Evolutionary conservation across 768 basidiomycete species (phyloP), one percentile per base, ranked within the genome.

Genomic region (Tulasnella sp.): DNA sequence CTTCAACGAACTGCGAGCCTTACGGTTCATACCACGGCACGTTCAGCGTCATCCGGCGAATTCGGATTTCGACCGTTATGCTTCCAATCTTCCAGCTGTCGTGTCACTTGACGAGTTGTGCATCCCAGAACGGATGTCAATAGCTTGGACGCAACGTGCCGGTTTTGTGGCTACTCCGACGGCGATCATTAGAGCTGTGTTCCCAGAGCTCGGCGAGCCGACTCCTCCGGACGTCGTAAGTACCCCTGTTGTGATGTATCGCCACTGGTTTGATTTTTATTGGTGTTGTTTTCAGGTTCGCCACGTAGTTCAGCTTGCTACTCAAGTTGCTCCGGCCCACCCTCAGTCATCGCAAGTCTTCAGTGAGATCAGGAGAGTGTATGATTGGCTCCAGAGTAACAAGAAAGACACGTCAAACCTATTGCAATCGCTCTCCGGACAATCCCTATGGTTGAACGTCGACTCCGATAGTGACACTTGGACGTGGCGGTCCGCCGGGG

Each of bases 121-220:
- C 14, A 22, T 22, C 17, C 26, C 9, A 5, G 66, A 40, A n/a
- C n/a, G 39, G 9, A 36, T 22, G 22, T 5, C 36, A 1, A 36
- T 67, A 2, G 66, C n/a, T 17, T 67, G 66, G 66, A 67, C 66
- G 17, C 66, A 67, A 22, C 66, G 66, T 40, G 66, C 66, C 26
- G 17, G 37, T 11, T 67, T 67, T 22, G 34, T 11, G 9, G n/a
- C 66, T 7, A 6, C 36, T 37, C 66, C 66, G 3, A 26, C 66
- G 26, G 19, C 37, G 14, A 22, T 35, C 66, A 9, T 67, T 22
- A 40, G 11, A 4, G 41, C 37, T 1, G 19, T 67, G 5, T 39
- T 37, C 17, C 66, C 66, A 7, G 11, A 3, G 8, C 17, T 67
- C 17, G 66, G 66, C 26, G n/a, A 29, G 22, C 66, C 66, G 12